phyloP scores from a whole-genome alignment of 108 stramenopile genomes.

The Nitzschia sp. region DNA sequence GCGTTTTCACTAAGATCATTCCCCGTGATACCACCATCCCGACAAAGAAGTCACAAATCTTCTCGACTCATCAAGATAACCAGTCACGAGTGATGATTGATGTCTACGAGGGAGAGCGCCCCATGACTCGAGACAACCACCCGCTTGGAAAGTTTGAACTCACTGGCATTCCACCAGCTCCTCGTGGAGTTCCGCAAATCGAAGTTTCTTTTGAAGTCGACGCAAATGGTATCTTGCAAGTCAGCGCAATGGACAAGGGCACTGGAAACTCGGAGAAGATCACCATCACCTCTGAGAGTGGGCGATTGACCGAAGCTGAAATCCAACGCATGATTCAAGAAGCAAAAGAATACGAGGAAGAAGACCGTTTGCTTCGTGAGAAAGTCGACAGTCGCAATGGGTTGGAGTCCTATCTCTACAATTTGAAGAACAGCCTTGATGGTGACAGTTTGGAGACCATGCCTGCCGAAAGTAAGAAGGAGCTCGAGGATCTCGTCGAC shows the following conservation, averaged over 20 bases:
- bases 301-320: conserved; percentile 92
- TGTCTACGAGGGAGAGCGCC: conserved; percentile 97
- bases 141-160: conserved; percentile 95
- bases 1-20: conserved; percentile 87
- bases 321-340: conserved; percentile 95
- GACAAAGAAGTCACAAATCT: conserved; percentile 87
- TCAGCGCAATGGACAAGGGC: conserved; percentile 93
- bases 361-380: conserved; percentile 81
- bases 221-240: conserved; percentile 93
- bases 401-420: conserved; percentile 93
- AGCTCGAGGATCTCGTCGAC: conserved; percentile 76
- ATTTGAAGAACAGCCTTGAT: conserved; percentile 82
- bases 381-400: conserved; percentile 89
- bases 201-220: conserved; percentile 97
- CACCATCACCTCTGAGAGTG: conserved; percentile 96
- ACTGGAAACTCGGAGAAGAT: conserved; percentile 90
- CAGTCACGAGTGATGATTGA: conserved; percentile 90
- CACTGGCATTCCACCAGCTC: conserved; percentile 91
- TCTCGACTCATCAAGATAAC: conserved; percentile 94
- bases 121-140: conserved; percentile 95
- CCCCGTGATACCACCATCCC: conserved; percentile 87
- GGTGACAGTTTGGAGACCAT: conserved; percentile 78
- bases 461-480: conserved; percentile 82
- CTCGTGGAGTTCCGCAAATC: conserved; percentile 94
- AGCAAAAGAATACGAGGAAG: conserved; percentile 92